Percentiles rank a stretch among this genome's conserved stretches.
These are phyloP conservation scores for Diospyros kaki DNA, from an alignment of 148 eudicot species.

Conservation along the genomic window DNA sequence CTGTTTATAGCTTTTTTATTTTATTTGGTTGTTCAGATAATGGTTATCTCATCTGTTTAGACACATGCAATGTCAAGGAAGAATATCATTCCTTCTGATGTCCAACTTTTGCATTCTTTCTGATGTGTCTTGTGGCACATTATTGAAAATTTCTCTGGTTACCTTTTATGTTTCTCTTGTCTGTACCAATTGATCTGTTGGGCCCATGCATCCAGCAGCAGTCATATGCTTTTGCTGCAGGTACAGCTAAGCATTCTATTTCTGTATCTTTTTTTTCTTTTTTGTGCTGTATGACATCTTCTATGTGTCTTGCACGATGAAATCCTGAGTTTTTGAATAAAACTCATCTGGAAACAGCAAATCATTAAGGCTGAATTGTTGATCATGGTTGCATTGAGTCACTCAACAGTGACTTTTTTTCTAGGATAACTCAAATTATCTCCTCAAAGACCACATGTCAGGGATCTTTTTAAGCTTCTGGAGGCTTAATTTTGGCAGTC, in stretches of 20 bases:
- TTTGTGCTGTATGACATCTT: background rate
- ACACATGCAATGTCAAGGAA: too few species aligned
- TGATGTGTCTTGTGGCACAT: background rate
- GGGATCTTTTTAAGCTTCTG: conserved; percentile 4
- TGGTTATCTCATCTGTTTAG: background rate
- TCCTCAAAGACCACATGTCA: background rate
- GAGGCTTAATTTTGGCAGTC: conserved; percentile 5
- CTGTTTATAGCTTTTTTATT: background rate
- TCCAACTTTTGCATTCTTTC: background rate
- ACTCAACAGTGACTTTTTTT: too few species aligned
- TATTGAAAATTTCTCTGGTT: background rate
- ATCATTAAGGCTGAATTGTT: background rate
- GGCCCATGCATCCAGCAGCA: background rate
- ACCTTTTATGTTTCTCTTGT: background rate
- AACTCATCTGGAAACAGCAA: background rate
- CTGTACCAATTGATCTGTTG: background rate
- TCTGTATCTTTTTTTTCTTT: background rate
- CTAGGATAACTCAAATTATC: too few species aligned
- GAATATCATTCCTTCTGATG: background rate
- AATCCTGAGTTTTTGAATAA: background rate
- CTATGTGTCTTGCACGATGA: background rate
- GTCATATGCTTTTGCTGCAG: background rate
- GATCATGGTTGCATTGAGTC: background rate
- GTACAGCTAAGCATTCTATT: background rate
- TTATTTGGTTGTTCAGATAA: background rate